These are phyloP conservation scores for Metschnikowia santaceciliae DNA, from an alignment of 805 yeast genomes.

Conservation along the genomic window DNA sequence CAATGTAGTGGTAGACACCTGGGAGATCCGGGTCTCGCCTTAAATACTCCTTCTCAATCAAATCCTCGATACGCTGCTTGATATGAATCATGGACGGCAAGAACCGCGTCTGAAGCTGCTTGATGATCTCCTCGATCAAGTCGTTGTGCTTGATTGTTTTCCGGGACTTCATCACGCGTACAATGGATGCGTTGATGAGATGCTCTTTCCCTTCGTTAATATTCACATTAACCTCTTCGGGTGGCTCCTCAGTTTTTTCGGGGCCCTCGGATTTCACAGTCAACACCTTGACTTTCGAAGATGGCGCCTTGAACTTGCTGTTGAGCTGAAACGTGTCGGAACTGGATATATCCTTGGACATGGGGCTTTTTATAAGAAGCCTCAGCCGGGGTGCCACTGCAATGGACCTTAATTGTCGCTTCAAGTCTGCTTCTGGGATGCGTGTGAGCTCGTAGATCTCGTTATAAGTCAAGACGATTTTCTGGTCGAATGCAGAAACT, in stretches of 20 bases:
- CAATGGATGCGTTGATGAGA: constrained; percentile 81
- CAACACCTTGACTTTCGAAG: constrained; percentile 67
- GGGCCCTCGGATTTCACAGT: constrained; percentile 45
- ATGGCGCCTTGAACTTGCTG: constrained; percentile 62
- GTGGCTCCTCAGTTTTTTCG: constrained; percentile 30
- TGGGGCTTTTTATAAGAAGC: constrained; percentile 68
- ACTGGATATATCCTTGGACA: constrained; percentile 63
- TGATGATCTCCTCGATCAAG: constrained; percentile 60
- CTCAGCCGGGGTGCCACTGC: constrained; percentile 80
- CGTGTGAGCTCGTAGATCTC: constrained; percentile 64
- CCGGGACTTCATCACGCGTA: constrained; percentile 79
- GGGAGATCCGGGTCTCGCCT: constrained; percentile 63
- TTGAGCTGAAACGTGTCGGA: constrained; percentile 67
- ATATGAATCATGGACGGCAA: constrained; percentile 64
- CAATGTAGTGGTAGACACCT: constrained; percentile 63
- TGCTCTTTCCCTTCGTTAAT: constrained; percentile 60
- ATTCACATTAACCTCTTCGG: constrained; percentile 53
- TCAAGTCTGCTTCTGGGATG: constrained; percentile 70
- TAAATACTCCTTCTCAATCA: constrained; percentile 78
- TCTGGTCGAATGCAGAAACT: constrained; percentile 47
- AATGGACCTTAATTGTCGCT: constrained; percentile 75
- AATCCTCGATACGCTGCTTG: constrained; percentile 67
- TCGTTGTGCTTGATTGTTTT: constrained; percentile 59
- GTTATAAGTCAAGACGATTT: constrained; percentile 50
- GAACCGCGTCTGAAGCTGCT: constrained; percentile 59